Percentiles rank a stretch among this genome's conserved stretches.
phyloP scores from a whole-genome alignment of 139 green algal genomes.

The Dunaliella sp. region DNA sequence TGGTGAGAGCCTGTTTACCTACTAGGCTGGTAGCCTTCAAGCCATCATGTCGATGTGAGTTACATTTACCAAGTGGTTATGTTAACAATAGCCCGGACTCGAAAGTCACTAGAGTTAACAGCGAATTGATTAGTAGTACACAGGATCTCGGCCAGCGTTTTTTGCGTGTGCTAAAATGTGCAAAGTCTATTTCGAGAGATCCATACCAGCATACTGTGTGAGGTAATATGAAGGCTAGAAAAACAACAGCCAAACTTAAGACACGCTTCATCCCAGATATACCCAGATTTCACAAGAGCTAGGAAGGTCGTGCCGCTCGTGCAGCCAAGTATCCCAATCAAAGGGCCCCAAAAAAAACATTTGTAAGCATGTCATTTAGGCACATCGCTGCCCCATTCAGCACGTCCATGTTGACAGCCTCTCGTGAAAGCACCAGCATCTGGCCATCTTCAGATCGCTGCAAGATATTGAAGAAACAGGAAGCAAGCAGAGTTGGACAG shows the following conservation, averaged over 20 bases:
- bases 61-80: neutral
- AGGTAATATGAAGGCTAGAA: too few relatives aligned
- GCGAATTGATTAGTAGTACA: neutral
- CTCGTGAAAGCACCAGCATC: slow-evolving; percentile 48
- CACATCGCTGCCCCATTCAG: slow-evolving; percentile 70
- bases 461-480: too few relatives aligned
- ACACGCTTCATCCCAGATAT: neutral
- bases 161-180: neutral
- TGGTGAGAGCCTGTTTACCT: neutral
- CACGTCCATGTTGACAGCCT: slow-evolving; percentile 54
- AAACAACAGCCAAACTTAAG: neutral
- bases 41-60: neutral
- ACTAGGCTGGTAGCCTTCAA: neutral
- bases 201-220: too few relatives aligned
- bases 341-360: slow-evolving; percentile 91
- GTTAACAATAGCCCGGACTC: neutral
- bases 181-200: neutral
- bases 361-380: slow-evolving; percentile 79
- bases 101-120: neutral
- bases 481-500: too few relatives aligned
- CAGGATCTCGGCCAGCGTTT: neutral
- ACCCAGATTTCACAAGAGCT: neutral
- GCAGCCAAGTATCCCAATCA: slow-evolving; percentile 30
- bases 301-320: neutral
- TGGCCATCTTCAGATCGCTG: slow-evolving; percentile 16